Evolutionary conservation across 768 basidiomycete species (phyloP).

Genomic region (Phlebiopsis flavidoalba): DNA sequence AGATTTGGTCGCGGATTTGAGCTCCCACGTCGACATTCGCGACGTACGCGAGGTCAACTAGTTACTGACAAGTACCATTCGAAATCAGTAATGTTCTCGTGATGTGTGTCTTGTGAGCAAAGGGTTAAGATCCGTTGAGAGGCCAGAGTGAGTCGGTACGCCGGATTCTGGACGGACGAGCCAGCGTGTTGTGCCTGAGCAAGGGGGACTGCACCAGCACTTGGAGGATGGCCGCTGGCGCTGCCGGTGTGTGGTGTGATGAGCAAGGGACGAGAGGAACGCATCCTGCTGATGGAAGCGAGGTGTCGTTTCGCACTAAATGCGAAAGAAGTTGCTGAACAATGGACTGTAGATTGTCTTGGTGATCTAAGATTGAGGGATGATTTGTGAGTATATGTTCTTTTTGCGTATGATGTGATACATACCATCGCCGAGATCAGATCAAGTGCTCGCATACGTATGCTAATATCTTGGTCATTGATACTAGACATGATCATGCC

Average conservation of each 20-base stretch:
- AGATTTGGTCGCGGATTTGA: conserved; percentile 76
- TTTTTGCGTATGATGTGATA: neutral
- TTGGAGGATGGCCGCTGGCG: conserved; percentile 24
- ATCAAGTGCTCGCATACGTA: conserved; percentile 93
- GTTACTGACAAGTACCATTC: conserved; percentile 97
- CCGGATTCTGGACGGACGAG: conserved; percentile 68
- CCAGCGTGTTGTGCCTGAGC: no score
- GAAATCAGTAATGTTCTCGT: conserved; percentile 86
- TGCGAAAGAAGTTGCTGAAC: conserved; percentile 88
- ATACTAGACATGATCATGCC: conserved; percentile 86
- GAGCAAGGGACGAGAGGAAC: conserved; percentile 43
- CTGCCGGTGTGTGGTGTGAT: conserved; percentile 45
- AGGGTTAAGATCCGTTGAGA: conserved; percentile 81
- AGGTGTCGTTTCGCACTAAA: conserved; percentile 57
- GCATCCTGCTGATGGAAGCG: conserved; percentile 57
- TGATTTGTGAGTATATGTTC: neutral
- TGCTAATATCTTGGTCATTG: conserved; percentile 91
- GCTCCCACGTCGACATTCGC: conserved; percentile 74
- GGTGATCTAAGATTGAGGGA: conserved; percentile 54
- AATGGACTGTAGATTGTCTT: conserved; percentile 80
- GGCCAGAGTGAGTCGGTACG: conserved; percentile 84
- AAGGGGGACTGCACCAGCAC: no score
- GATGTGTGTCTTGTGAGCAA: conserved; percentile 76
- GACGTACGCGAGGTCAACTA: conserved; percentile 87
- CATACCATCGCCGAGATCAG: conserved; percentile 89